Conservation (phyloP, 495 filamentous ascomycete genomes). For the Neurospora discreta region DNA sequence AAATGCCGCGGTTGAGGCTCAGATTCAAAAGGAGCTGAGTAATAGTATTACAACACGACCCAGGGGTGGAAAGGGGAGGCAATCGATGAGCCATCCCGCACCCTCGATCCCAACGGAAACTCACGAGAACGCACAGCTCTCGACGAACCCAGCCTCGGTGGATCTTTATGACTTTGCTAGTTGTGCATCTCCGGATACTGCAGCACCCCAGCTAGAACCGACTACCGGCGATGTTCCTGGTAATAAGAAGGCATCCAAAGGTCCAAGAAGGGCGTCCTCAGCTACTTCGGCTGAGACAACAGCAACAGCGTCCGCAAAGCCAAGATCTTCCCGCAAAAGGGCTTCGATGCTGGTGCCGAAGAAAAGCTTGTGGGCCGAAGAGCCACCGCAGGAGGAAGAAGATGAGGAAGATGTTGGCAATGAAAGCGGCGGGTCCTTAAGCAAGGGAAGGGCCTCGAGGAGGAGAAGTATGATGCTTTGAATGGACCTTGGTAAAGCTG, state of each 20-base stretch:
- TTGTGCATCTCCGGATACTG: slow-evolving; percentile 12
- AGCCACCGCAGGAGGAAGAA: background rate
- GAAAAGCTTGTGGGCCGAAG: slow-evolving; percentile 11
- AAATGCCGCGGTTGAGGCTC: background rate
- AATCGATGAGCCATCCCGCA: background rate
- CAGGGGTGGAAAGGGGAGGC: background rate
- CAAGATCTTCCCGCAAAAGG: slow-evolving; percentile 21
- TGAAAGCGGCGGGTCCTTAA: background rate
- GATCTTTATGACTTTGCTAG: slow-evolving; percentile 31
- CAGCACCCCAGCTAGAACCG: slow-evolving; percentile 2
- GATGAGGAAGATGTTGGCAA: slow-evolving; percentile 6
- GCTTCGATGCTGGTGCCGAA: slow-evolving; percentile 31
- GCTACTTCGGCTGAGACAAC: background rate
- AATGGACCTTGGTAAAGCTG: slow-evolving; percentile 8
- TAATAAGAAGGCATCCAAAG: background rate
- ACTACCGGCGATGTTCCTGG: background rate
- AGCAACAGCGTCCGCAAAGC: slow-evolving; percentile 1
- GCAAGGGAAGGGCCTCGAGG: slow-evolving; percentile 16
- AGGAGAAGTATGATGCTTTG: slow-evolving; percentile 50
- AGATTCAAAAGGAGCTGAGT: background rate
- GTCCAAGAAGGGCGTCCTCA: slow-evolving; percentile 7
- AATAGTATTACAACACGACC: background rate
- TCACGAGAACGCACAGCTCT: background rate
- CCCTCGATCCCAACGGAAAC: background rate
- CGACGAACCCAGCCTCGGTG: background rate